Evolutionary conservation across 2,329 filamentous ascomycete genomes (phyloP).

Genomic region (Diplodia sapinea): DNA sequence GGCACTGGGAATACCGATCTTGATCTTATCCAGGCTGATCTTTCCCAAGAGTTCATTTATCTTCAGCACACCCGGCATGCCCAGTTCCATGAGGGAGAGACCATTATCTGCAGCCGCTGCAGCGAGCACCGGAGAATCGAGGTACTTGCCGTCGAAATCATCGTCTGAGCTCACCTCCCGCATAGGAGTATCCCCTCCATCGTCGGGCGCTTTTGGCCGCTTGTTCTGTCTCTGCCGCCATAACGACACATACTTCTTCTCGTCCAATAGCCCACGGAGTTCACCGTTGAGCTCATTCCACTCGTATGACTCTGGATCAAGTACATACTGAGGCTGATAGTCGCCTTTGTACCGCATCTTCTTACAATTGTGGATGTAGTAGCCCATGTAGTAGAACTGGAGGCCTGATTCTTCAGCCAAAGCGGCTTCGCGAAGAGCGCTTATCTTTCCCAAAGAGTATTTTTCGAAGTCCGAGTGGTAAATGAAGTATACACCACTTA

Average conservation of each 20-base stretch:
- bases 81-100: constrained; percentile 62
- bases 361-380: constrained; percentile 78
- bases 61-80: constrained; percentile 71
- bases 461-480: constrained; percentile 77
- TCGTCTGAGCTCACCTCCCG: constrained; percentile 4
- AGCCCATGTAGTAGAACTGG: constrained; percentile 81
- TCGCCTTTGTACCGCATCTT: constrained; percentile 90
- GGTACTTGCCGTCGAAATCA: constrained; percentile 35
- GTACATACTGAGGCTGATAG: constrained; percentile 74
- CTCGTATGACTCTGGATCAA: constrained; percentile 69
- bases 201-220: constrained; percentile 32
- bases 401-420: constrained; percentile 73
- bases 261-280: constrained; percentile 59
- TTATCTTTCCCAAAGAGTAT: constrained; percentile 75
- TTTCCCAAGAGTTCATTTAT: constrained; percentile 57
- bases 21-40: constrained; percentile 65
- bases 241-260: constrained; percentile 61
- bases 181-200: constrained; percentile 35
- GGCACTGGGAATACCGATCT: constrained; percentile 55
- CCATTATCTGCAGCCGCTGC: constrained; percentile 44
- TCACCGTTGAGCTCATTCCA: constrained; percentile 67
- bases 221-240: constrained; percentile 42
- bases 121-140: constrained; percentile 41
- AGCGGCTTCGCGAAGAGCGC: constrained; percentile 74
- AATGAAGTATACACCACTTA: constrained; percentile 83